These are phyloP conservation scores for Garcia nutans DNA, from an alignment of 345 rosid genomes.

Conservation along the genomic window DNA sequence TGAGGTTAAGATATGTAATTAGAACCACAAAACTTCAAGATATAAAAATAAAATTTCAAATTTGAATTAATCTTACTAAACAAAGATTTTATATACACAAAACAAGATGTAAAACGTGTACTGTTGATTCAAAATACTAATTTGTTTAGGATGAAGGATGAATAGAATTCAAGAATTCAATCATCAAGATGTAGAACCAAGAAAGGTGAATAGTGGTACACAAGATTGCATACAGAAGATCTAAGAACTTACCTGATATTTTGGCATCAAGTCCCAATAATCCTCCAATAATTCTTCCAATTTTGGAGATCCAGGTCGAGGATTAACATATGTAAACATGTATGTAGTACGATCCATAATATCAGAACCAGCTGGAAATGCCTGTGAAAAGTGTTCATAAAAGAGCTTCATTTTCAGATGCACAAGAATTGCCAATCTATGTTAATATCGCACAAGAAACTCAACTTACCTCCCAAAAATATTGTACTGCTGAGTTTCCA, in stretches of 20 bases:
- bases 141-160: too few species aligned
- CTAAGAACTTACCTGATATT: conserved; percentile 64
- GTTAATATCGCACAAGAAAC: conserved; percentile 4
- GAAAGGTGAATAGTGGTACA: conserved; percentile 2
- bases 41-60: neutral
- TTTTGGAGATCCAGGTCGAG: conserved; percentile 70
- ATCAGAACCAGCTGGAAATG: conserved; percentile 96
- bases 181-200: conserved; percentile 4
- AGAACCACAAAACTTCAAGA: neutral
- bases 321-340: conserved; percentile 90
- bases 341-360: conserved; percentile 89
- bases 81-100: neutral
- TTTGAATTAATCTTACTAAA: neutral
- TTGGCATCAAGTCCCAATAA: conserved; percentile 87
- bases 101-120: neutral
- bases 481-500: conserved; percentile 68
- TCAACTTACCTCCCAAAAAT: conserved; percentile 86
- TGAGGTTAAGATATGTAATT: neutral
- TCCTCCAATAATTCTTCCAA: conserved; percentile 83
- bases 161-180: neutral
- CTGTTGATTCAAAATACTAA: too few species aligned
- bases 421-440: neutral
- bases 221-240: conserved; percentile 7
- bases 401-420: conserved; percentile 13
- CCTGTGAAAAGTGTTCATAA: conserved; percentile 45